Percentiles rank a stretch among this genome's conserved stretches.
Evolutionary conservation across 148 eudicot genomes (phyloP).

Genomic region (Selenicereus undatus): DNA sequence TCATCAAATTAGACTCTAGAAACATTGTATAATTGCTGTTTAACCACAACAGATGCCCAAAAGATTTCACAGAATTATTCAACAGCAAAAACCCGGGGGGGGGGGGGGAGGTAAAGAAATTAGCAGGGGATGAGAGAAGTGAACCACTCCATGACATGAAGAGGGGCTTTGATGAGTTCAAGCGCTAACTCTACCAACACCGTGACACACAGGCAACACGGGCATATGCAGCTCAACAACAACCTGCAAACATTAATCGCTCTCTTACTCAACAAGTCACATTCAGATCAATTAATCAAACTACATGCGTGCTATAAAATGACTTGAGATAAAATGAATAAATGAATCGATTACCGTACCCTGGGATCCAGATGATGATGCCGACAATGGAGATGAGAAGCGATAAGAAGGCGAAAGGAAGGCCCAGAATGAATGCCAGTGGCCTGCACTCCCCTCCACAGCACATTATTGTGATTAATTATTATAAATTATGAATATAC

Average conservation of each 20-base stretch:
- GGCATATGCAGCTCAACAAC: constrained; percentile 55
- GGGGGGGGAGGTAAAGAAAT: background rate
- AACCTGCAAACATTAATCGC: constrained; percentile 27
- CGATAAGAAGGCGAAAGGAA: constrained; percentile 51
- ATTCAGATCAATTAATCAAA: no score
- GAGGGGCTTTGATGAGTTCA: constrained; percentile 58
- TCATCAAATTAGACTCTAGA: no score
- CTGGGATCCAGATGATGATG: constrained; percentile 51
- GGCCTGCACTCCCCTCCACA: constrained; percentile 52
- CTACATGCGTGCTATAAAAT: no score
- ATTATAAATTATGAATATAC: no score
- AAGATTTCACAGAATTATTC: no score
- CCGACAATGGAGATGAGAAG: constrained; percentile 50
- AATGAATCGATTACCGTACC: constrained; percentile 31
- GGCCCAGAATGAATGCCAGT: constrained; percentile 45
- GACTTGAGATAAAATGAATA: background rate
- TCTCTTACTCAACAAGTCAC: no score
- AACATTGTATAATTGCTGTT: no score
- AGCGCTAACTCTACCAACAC: constrained; percentile 57
- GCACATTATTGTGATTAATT: constrained; percentile 27
- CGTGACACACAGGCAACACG: constrained; percentile 65
- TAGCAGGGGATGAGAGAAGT: constrained; percentile 55
- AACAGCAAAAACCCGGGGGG: no score
- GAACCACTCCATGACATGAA: constrained; percentile 69
- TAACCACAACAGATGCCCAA: no score